Base-by-base conservation (phyloP, 768 basidiomycete species). In the Suillus alpinus region DNA sequence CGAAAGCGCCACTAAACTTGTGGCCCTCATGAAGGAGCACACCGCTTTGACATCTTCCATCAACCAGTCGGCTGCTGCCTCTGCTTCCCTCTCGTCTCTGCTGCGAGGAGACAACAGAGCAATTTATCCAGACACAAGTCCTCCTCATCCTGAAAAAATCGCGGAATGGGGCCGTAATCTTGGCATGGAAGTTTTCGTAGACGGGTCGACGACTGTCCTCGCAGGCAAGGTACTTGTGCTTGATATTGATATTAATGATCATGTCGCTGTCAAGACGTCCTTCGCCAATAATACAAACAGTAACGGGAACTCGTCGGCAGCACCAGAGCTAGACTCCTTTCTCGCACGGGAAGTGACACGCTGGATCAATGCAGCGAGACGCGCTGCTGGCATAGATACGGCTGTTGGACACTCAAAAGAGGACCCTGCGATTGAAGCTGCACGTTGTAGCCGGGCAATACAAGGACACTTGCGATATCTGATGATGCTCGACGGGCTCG, bases 181-280 rank as follows among this genome's bases (percentile, higher is more conserved):
- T 5, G 89, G 87, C 31, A 88, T 92, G 88, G 88, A 92, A 66
- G 78, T 85, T 4, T 92, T 89, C 76, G 83, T 80, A 62, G 90
- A 91, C 63, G 77, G 78, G 40, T 81, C 80, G 61, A 86, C 81
- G 0, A 75, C 91, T 41, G 81, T 87, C 20, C 80, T 92, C 40
- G 91, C 86, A 4, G 91, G 91, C 2, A 91, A 91, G 70, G 85
- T 91, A n/a, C 76, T 93, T 10, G 90, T 92, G 37, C 75, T 92
- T 58, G 91, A 93, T 69, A 80, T 92, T 61, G 87, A 90, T 65
- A 82, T 93, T 63, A 72, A 75, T 13, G 72, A 67, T 51, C 62
- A 62, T 31, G 79, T 81, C 0, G 81, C 77, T 43, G 83, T 91
- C 65, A 92, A 90, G 70, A 89, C 87, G 2, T 86, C 89, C 8